Evolutionary conservation across 2,329 filamentous ascomycete species (phyloP).

Genomic region (Fusarium secorum): DNA sequence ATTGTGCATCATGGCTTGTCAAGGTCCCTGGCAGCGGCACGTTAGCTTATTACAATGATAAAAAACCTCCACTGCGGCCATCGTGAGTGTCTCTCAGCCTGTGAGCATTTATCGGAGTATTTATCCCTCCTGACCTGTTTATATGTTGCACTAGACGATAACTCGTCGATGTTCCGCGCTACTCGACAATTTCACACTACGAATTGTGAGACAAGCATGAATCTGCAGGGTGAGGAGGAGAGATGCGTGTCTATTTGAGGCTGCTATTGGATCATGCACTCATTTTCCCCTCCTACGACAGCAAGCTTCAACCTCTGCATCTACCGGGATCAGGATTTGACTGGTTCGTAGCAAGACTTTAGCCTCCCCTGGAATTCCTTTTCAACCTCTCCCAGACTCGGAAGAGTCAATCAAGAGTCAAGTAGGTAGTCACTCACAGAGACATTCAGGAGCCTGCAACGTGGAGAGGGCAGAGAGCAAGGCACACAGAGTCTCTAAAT

Average conservation of each 20-base stretch:
- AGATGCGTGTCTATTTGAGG: not conserved
- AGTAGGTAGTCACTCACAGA: not conserved
- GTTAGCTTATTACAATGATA: conserved; percentile 12
- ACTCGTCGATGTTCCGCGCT: not conserved
- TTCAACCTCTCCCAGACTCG: not conserved
- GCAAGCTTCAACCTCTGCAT: conserved; percentile 12
- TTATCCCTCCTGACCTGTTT: conserved; percentile 13
- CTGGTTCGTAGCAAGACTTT: not conserved
- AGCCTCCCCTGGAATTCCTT: not conserved
- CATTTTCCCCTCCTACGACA: conserved; percentile 8
- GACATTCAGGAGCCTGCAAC: not conserved
- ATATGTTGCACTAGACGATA: conserved; percentile 4
- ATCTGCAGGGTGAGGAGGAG: conserved; percentile 6
- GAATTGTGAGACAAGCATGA: conserved; percentile 12
- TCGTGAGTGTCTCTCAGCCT: not conserved
- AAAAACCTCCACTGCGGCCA: conserved; percentile 6
- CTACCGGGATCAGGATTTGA: not conserved
- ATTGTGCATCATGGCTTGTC: conserved; percentile 30
- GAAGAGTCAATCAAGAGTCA: not conserved
- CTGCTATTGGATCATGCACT: conserved; percentile 19
- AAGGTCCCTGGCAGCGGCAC: conserved; percentile 34
- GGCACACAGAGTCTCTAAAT: not conserved
- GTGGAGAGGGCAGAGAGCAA: not conserved
- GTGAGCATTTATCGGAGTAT: conserved; percentile 11
- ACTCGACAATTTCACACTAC: not conserved